A percentile compares a stretch with the other conserved stretches of the same genome.
Evolutionary conservation across 2,329 filamentous ascomycete species (phyloP).

Genomic region (Akanthomyces uredinophilus): DNA sequence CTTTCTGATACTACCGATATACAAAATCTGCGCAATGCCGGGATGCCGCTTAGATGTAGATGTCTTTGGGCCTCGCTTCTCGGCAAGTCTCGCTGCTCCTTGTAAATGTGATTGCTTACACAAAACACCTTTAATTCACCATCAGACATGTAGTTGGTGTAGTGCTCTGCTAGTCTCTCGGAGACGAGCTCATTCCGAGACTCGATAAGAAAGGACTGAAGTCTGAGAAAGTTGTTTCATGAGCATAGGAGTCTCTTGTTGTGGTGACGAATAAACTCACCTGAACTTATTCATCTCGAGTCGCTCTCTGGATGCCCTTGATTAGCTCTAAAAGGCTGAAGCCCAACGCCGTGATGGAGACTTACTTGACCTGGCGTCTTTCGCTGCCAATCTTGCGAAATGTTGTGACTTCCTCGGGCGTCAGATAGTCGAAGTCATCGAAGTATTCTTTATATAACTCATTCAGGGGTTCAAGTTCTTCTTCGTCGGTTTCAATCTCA

Average conservation of each 20-base stretch:
- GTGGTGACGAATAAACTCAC: neutral
- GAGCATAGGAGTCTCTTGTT: neutral
- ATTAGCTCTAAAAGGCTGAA: neutral
- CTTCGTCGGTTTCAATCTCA: neutral
- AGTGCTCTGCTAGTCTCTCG: neutral
- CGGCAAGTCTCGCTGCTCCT: neutral
- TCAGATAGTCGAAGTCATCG: neutral
- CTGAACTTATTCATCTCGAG: neutral
- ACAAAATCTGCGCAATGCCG: neutral
- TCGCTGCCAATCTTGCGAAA: neutral
- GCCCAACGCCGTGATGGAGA: neutral
- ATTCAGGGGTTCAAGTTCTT: neutral
- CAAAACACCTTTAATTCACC: neutral
- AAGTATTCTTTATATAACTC: neutral
- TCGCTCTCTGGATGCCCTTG: neutral
- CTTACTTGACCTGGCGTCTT: neutral
- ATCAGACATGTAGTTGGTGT: neutral
- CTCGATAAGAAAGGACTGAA: neutral
- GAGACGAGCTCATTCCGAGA: neutral
- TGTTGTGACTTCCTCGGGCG: neutral
- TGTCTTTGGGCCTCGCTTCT: neutral
- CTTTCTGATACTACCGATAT: neutral
- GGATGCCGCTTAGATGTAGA: neutral
- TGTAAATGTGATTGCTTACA: neutral
- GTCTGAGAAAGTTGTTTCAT: neutral